Base-by-base conservation (phyloP, 192 early-diverging fungal genomes). In the Phycomyces blakesleeanus region DNA sequence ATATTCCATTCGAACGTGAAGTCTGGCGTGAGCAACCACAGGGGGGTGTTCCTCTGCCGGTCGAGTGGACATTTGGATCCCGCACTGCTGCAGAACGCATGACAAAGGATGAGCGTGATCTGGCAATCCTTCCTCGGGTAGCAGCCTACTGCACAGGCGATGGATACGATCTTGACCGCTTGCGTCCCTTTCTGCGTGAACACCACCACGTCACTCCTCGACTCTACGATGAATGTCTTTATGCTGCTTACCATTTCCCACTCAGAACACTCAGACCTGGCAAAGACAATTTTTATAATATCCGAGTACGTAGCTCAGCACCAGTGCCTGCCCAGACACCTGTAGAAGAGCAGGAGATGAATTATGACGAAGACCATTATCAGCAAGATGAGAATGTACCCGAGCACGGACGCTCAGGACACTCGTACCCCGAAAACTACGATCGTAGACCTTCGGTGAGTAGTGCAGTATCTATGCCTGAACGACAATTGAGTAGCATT, bases 111-210 rank as follows among this genome's bases (percentile, higher is more conserved):
- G 73, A 78, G 44, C 71, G 83, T 55, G 77, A 80, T 26, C 29
- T 75, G 12, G 66, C 67, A 14, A 61, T 68, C 11, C 72, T 79
- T 42, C 78, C 83, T 11, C 74, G 90, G 66, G 88, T 87, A 24
- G 87, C 88, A 5, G 90, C 87, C 8, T 92, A 90, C 57, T 92
- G 90, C 57, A 89, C 86, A 12, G 86, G 88, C 20, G 86, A 88
- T 64, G 82, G 77, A 0, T 84, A 85, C 51, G 68, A 81, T 63
- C 55, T 80, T 22, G 69, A 71, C 40, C 55, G 71, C 21, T 60
- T 86, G 9, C 55, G 69, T 9, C 41, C 68, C 10, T 82, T 80
- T 50, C 63, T 86, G 29, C 76, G 71, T 29, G 62, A 66, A 21
- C 72, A 74, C 5, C 83, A 85, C 55, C 68, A 75, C 47, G 83